phyloP scores from a whole-genome alignment of 129 eudicot species.

The Glebionis coronaria region DNA sequence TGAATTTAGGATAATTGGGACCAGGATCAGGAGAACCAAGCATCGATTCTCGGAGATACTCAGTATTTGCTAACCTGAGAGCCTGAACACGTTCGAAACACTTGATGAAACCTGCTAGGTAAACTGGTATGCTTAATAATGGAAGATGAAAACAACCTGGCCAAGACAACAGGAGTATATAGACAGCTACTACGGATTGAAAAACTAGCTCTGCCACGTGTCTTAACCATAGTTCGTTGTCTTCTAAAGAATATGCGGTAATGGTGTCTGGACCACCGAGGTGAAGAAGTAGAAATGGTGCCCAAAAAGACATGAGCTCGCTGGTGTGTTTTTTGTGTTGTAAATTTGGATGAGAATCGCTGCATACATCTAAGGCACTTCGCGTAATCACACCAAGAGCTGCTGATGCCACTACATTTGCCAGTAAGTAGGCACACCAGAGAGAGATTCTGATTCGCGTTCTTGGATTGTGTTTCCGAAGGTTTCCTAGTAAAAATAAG shows the following conservation, averaged over 20 bases:
- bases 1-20: slow-evolving; percentile 29
- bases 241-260: slow-evolving; percentile 40
- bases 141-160: slow-evolving; percentile 26
- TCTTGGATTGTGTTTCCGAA: slow-evolving; percentile 34
- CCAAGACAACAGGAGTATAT: slow-evolving; percentile 33
- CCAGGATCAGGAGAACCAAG: slow-evolving; percentile 45
- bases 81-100: slow-evolving; percentile 38
- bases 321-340: slow-evolving; percentile 11
- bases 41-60: slow-evolving; percentile 37
- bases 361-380: slow-evolving; percentile 31
- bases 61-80: slow-evolving; percentile 33
- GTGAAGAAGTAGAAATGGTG: slow-evolving; percentile 38
- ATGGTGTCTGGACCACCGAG: slow-evolving; percentile 47
- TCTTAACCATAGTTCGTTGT: slow-evolving; percentile 46
- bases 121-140: slow-evolving; percentile 17
- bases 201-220: slow-evolving; percentile 30
- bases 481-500: slow-evolving; percentile 36
- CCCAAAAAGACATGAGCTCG: slow-evolving; percentile 33
- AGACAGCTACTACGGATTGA: slow-evolving; percentile 24
- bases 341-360: background rate
- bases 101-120: slow-evolving; percentile 36
- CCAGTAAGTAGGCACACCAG: slow-evolving; percentile 53
- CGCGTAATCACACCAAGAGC: slow-evolving; percentile 43
- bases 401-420: slow-evolving; percentile 39
- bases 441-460: slow-evolving; percentile 38